Evolutionary conservation across 805 yeast species (phyloP).

Genomic region (Isabelozyma heimii): DNA sequence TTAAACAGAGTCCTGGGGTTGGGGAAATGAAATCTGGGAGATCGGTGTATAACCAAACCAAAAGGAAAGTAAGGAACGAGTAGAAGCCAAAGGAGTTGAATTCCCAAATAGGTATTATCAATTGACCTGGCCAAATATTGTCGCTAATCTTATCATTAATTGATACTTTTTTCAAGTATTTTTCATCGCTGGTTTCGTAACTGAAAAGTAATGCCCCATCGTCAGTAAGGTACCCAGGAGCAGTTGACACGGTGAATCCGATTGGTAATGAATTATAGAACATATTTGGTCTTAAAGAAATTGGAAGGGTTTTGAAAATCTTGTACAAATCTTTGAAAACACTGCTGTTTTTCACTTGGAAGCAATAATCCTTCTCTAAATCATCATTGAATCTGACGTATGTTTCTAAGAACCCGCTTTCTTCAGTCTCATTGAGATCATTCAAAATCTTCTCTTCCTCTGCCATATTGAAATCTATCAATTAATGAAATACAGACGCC

Average conservation of each 20-base stretch:
- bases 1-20: slow-evolving; percentile 85
- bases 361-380: slow-evolving; percentile 84
- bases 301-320: slow-evolving; percentile 66
- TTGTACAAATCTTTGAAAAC: slow-evolving; percentile 57
- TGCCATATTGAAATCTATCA: slow-evolving; percentile 7
- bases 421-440: slow-evolving; percentile 21
- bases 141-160: slow-evolving; percentile 53
- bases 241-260: slow-evolving; percentile 58
- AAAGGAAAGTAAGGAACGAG: slow-evolving; percentile 37
- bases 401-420: slow-evolving; percentile 39
- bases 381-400: slow-evolving; percentile 85
- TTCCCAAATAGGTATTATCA: slow-evolving; percentile 73
- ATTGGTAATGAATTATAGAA: slow-evolving; percentile 66
- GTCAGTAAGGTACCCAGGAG: slow-evolving; percentile 81
- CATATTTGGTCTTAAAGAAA: slow-evolving; percentile 75
- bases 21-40: slow-evolving; percentile 87
- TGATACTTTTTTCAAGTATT: slow-evolving; percentile 45
- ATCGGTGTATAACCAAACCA: slow-evolving; percentile 87
- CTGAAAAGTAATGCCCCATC: slow-evolving; percentile 78
- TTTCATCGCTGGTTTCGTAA: slow-evolving; percentile 46
- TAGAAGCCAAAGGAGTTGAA: slow-evolving; percentile 43
- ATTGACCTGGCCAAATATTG: slow-evolving; percentile 85
- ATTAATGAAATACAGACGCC: no score
- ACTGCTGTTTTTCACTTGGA: slow-evolving; percentile 61
- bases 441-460: slow-evolving; percentile 19